These are phyloP conservation scores for Solanum medicagineum DNA, from an alignment of 257 asterid genomes.

Conservation along the genomic window DNA sequence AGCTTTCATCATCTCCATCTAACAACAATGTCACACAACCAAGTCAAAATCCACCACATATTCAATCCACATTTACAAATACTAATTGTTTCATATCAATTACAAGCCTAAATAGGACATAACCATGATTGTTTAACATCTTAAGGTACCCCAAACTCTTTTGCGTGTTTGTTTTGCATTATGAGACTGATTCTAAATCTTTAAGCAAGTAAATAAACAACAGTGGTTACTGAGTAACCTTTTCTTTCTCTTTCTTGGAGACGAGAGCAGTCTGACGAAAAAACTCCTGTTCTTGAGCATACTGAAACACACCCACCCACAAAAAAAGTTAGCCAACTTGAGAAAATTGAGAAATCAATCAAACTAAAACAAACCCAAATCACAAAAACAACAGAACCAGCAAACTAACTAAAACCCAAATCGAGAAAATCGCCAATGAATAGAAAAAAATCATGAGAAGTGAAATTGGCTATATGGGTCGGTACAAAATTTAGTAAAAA, in stretches of 20 bases:
- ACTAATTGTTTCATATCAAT: neutral
- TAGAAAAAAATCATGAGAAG: neutral
- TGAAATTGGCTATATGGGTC: neutral
- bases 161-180: neutral
- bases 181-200: neutral
- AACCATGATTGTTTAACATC: neutral
- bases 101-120: neutral
- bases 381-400: neutral
- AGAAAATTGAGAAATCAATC: neutral
- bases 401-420: neutral
- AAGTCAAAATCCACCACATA: neutral
- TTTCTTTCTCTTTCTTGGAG: conserved; percentile 86
- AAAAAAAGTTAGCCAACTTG: neutral
- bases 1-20: conserved; percentile 98
- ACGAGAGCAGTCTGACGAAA: conserved; percentile 86
- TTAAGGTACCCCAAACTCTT: neutral
- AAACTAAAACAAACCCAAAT: neutral
- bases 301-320: conserved; percentile 31
- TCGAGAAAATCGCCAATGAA: neutral
- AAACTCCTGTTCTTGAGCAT: conserved; percentile 97
- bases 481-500: neutral
- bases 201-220: neutral
- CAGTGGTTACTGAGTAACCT: conserved; percentile 46
- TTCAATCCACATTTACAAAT: neutral
- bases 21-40: conserved; percentile 6